Percentiles rank a stretch among this genome's conserved stretches.
Evolutionary conservation across 495 filamentous ascomycete genomes (phyloP).

Genomic region (Aspergillus affinis): DNA sequence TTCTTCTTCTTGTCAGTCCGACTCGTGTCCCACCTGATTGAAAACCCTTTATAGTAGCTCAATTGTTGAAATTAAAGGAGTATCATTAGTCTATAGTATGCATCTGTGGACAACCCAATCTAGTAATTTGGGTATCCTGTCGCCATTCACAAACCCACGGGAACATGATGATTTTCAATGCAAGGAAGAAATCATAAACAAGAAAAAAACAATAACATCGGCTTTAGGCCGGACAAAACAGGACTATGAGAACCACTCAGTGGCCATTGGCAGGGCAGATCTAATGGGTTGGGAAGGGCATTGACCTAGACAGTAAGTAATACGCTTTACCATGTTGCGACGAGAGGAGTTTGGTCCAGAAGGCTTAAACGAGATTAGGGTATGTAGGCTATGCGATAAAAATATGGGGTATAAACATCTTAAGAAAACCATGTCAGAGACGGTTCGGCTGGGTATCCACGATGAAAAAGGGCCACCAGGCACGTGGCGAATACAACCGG

Average conservation of each 20-base stretch:
- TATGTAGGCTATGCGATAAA: constrained; percentile 2
- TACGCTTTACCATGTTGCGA: constrained; percentile 3
- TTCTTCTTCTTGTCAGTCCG: neutral
- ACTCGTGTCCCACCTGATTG: neutral
- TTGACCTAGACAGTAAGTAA: neutral
- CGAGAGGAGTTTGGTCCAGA: neutral
- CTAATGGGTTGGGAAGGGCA: constrained; percentile 2
- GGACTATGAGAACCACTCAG: constrained; percentile 1
- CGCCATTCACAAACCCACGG: neutral
- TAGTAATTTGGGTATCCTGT: neutral
- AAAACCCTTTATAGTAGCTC: too few species aligned
- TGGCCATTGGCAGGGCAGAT: constrained; percentile 1
- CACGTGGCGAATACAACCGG: neutral
- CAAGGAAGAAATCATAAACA: neutral
- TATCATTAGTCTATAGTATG: neutral
- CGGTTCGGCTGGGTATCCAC: neutral
- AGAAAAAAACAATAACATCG: neutral
- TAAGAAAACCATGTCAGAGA: constrained; percentile 3
- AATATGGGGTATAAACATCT: neutral
- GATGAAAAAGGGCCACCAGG: neutral
- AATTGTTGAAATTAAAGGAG: neutral
- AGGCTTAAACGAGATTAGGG: neutral
- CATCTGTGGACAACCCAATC: neutral
- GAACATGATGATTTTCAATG: neutral
- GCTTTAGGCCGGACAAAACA: neutral